Evolutionary conservation across 495 filamentous ascomycete species (phyloP).

Genomic region (Penicillium pulvis): DNA sequence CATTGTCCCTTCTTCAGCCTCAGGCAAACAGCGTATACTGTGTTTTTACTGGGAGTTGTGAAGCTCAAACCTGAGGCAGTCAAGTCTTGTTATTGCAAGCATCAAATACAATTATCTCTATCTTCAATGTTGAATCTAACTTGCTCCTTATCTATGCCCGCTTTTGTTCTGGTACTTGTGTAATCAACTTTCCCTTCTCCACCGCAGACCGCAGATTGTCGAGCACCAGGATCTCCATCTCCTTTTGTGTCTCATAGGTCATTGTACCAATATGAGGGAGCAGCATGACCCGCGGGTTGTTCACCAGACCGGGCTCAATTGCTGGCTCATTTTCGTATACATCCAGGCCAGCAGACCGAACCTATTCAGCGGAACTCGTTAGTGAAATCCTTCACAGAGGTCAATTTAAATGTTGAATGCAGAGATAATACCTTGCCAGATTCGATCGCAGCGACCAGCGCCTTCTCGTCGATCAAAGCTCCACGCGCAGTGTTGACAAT

Average conservation of each 20-base stretch:
- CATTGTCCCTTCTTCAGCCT: too few species aligned
- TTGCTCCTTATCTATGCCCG: slow-evolving; percentile 11
- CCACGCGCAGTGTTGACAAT: slow-evolving; percentile 84
- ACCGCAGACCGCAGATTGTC: slow-evolving; percentile 67
- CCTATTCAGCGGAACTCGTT: slow-evolving; percentile 23
- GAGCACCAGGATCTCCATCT: slow-evolving; percentile 78
- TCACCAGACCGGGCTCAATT: slow-evolving; percentile 69
- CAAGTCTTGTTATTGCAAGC: background rate
- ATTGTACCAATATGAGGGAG: slow-evolving; percentile 81
- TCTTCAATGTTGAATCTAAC: background rate
- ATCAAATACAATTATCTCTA: background rate
- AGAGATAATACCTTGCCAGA: slow-evolving; percentile 60
- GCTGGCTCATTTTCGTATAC: slow-evolving; percentile 81
- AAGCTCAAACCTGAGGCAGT: too few species aligned
- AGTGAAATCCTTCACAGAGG: background rate
- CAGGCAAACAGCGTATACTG: too few species aligned
- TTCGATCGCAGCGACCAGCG: slow-evolving; percentile 69
- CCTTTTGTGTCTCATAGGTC: slow-evolving; percentile 64
- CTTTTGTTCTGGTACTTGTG: slow-evolving; percentile 71
- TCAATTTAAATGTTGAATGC: slow-evolving; percentile 12
- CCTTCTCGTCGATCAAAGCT: slow-evolving; percentile 75
- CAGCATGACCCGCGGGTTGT: slow-evolving; percentile 70
- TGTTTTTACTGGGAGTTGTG: too few species aligned
- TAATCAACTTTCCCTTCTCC: slow-evolving; percentile 64
- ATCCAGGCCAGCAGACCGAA: slow-evolving; percentile 65